Evolutionary conservation across 768 basidiomycete species (phyloP).

Genomic region (Rhizopogon salebrosus): DNA sequence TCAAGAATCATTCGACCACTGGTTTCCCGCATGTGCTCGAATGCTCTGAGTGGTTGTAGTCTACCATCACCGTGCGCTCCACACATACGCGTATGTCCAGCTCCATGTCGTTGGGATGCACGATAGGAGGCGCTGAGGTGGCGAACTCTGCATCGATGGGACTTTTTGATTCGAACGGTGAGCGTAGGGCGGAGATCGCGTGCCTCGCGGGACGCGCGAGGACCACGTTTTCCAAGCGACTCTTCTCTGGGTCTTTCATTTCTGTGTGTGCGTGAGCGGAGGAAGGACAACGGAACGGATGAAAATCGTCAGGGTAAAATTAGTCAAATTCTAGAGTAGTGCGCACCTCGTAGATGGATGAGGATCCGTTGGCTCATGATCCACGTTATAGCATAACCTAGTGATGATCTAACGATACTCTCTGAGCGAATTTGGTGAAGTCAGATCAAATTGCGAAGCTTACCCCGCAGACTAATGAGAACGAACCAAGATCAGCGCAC

Average conservation of each 20-base stretch:
- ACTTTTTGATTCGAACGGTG: constrained; percentile 18
- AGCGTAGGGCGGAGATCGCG: constrained; percentile 16
- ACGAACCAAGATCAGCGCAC: constrained; percentile 4
- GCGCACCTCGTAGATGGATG: constrained; percentile 28
- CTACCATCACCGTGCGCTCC: constrained; percentile 23
- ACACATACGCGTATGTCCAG: constrained; percentile 26
- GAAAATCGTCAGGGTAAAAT: not conserved
- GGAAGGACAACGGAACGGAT: not conserved
- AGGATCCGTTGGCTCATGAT: constrained; percentile 33
- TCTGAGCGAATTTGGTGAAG: constrained; percentile 2
- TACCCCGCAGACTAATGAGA: constrained; percentile 44
- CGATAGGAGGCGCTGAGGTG: constrained; percentile 1
- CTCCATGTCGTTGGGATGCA: constrained; percentile 15
- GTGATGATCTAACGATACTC: constrained; percentile 17
- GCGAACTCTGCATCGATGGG: constrained; percentile 21
- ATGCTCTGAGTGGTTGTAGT: constrained; percentile 9
- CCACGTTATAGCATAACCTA: constrained; percentile 31
- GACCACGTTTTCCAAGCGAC: constrained; percentile 25
- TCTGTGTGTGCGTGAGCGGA: constrained; percentile 7
- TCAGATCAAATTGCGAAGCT: constrained; percentile 11
- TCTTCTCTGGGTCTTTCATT: constrained; percentile 16
- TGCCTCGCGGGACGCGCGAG: constrained; percentile 16
- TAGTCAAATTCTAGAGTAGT: not conserved
- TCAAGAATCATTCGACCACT: constrained; percentile 2
- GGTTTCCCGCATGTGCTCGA: constrained; percentile 13